Evolutionary conservation across 345 rosid species (phyloP).

Genomic region (Salix viminalis): DNA sequence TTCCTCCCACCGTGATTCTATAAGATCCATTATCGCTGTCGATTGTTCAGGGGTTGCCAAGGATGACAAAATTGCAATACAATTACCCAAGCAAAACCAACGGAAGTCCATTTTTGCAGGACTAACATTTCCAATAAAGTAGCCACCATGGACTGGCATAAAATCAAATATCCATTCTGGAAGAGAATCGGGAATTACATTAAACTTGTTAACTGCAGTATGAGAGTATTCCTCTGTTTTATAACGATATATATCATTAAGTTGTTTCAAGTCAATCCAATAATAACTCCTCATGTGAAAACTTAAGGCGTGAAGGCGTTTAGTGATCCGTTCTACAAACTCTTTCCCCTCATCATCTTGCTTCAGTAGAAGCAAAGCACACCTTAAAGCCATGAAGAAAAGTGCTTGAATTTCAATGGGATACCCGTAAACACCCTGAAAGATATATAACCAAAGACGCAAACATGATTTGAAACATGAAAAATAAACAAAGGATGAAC

Average conservation of each 20-base stretch:
- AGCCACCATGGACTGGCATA: constrained; percentile 81
- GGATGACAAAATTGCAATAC: constrained; percentile 83
- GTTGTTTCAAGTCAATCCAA: constrained; percentile 93
- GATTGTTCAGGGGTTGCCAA: constrained; percentile 93
- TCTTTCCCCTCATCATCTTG: constrained; percentile 88
- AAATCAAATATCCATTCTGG: constrained; percentile 95
- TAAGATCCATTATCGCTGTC: constrained; percentile 89
- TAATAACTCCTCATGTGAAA: constrained; percentile 87
- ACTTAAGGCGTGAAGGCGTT: constrained; percentile 89
- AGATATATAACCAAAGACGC: not conserved
- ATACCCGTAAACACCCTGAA: constrained; percentile 91
- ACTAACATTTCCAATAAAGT: constrained; percentile 87
- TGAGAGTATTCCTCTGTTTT: constrained; percentile 98
- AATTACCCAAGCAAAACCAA: constrained; percentile 93
- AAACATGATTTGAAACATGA: not conserved
- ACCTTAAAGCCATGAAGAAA: constrained; percentile 87
- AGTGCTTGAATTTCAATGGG: constrained; percentile 95
- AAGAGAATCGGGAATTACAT: constrained; percentile 93
- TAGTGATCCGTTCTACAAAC: constrained; percentile 74
- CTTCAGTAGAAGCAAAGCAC: constrained; percentile 76
- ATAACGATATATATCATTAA: constrained; percentile 83
- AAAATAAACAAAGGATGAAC: not conserved
- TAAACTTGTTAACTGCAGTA: constrained; percentile 92
- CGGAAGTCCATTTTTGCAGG: constrained; percentile 96
- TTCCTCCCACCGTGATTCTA: constrained; percentile 95